Evolutionary conservation across 352 stramenopile species (phyloP).

Genomic region (Phytopythium kandeliae): DNA sequence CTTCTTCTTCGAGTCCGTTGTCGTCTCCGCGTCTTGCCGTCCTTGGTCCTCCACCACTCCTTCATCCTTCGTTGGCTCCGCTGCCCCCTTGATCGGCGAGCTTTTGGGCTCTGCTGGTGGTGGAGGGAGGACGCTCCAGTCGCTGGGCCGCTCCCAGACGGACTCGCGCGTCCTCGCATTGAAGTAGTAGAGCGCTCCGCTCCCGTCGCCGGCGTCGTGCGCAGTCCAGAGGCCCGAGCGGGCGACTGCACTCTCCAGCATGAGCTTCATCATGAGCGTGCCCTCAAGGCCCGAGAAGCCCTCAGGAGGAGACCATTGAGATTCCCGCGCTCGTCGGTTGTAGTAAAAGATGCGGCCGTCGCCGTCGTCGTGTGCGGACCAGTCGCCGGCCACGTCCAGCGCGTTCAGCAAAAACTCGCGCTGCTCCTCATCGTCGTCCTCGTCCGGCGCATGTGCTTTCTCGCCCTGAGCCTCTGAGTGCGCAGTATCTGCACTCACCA

Average conservation of each 20-base stretch:
- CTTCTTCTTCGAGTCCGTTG: slow-evolving; percentile 23
- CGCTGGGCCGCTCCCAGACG: slow-evolving; percentile 59
- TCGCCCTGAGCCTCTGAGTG: too few relatives aligned
- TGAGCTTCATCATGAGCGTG: slow-evolving; percentile 83
- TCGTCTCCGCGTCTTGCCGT: slow-evolving; percentile 17
- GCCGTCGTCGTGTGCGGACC: slow-evolving; percentile 72
- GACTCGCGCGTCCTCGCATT: slow-evolving; percentile 62
- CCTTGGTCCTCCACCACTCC: background rate
- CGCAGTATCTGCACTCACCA: background rate
- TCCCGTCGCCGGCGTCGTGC: slow-evolving; percentile 63
- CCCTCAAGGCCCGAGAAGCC: slow-evolving; percentile 46
- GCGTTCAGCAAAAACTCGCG: slow-evolving; percentile 45
- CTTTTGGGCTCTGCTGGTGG: slow-evolving; percentile 6
- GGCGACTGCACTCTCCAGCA: slow-evolving; percentile 65
- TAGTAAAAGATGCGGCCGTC: slow-evolving; percentile 79
- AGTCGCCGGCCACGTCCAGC: slow-evolving; percentile 45
- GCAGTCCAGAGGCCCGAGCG: slow-evolving; percentile 64
- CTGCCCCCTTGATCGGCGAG: background rate
- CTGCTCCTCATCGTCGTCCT: slow-evolving; percentile 16
- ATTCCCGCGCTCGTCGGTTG: slow-evolving; percentile 34
- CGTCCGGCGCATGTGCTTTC: background rate
- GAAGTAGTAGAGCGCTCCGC: slow-evolving; percentile 79
- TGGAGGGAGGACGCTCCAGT: slow-evolving; percentile 39
- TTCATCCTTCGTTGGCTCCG: background rate
- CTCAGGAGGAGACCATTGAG: slow-evolving; percentile 50